Conservation (phyloP, 345 rosid species). For the Populus tremula region DNA sequence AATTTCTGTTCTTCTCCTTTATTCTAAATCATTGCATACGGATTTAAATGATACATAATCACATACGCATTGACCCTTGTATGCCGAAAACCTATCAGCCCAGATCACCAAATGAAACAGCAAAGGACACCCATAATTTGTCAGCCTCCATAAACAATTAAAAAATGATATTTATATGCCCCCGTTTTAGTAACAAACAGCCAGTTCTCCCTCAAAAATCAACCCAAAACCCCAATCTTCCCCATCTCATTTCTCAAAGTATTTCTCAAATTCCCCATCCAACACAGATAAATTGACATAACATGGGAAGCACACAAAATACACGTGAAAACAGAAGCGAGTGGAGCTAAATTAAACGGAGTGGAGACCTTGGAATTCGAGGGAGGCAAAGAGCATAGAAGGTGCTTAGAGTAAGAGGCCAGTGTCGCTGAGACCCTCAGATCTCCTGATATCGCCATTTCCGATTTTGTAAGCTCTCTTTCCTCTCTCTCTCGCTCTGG, state of each 20-base stretch:
- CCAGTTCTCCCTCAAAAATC: not conserved
- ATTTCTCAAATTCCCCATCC: not conserved
- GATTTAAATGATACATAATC: not conserved
- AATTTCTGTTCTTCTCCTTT: not conserved
- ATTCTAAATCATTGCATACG: not conserved
- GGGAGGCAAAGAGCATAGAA: constrained; percentile 44
- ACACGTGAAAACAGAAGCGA: not conserved
- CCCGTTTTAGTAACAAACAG: not conserved
- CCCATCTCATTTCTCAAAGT: not conserved
- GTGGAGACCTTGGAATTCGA: constrained; percentile 50
- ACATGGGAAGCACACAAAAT: not conserved
- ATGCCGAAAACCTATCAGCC: not conserved
- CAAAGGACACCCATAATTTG: not conserved
- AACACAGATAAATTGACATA: constrained; percentile 8
- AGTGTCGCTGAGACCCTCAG: constrained; percentile 64
- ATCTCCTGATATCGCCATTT: constrained; percentile 64
- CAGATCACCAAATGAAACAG: not conserved
- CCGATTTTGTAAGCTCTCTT: not conserved
- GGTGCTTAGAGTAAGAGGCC: constrained; percentile 48
- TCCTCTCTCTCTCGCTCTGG: not conserved
- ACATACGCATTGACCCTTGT: not conserved
- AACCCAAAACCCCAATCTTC: not conserved
- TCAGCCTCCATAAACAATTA: not conserved
- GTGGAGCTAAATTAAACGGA: not conserved
- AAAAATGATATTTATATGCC: not conserved